Evolutionary conservation across 805 yeast species (phyloP).

Genomic region (Saturnispora saitoi): DNA sequence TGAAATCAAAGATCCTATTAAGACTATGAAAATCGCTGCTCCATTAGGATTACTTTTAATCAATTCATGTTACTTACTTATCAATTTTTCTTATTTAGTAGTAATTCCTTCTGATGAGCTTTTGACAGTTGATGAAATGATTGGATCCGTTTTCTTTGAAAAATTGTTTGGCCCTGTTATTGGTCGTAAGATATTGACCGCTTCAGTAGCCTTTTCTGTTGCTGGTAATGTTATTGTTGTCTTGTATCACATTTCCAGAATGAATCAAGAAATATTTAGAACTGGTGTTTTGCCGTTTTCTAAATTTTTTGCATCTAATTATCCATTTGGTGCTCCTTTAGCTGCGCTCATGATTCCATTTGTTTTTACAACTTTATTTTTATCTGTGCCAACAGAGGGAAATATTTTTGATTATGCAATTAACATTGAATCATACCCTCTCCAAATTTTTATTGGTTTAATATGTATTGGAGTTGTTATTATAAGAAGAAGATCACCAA

Average conservation of each 20-base stretch:
- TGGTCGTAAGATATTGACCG: slow-evolving; percentile 41
- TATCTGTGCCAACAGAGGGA: slow-evolving; percentile 37
- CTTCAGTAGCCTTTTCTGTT: slow-evolving; percentile 44
- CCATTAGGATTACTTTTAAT: slow-evolving; percentile 38
- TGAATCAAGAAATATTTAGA: slow-evolving; percentile 48
- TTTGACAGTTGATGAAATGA: slow-evolving; percentile 37
- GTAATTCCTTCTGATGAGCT: slow-evolving; percentile 43
- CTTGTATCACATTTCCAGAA: slow-evolving; percentile 42
- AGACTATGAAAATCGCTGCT: slow-evolving; percentile 46
- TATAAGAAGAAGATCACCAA: slow-evolving; percentile 43
- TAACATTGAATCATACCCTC: slow-evolving; percentile 44
- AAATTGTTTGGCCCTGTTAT: slow-evolving; percentile 40
- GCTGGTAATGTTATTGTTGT: slow-evolving; percentile 52
- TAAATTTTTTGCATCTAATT: slow-evolving; percentile 42
- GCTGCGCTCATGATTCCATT: slow-evolving; percentile 38
- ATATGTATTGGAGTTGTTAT: slow-evolving; percentile 52
- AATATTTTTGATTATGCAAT: slow-evolving; percentile 45
- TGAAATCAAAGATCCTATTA: slow-evolving; percentile 44
- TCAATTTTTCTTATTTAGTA: slow-evolving; percentile 42
- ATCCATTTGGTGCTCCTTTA: slow-evolving; percentile 47
- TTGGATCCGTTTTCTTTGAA: slow-evolving; percentile 45
- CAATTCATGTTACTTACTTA: slow-evolving; percentile 37
- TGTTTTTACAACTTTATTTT: slow-evolving; percentile 32
- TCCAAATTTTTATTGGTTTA: slow-evolving; percentile 40
- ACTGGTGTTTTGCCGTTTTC: slow-evolving; percentile 49